Evolutionary conservation across 257 asterid genomes (phyloP).

Genomic region (Nemophila menziesii): DNA sequence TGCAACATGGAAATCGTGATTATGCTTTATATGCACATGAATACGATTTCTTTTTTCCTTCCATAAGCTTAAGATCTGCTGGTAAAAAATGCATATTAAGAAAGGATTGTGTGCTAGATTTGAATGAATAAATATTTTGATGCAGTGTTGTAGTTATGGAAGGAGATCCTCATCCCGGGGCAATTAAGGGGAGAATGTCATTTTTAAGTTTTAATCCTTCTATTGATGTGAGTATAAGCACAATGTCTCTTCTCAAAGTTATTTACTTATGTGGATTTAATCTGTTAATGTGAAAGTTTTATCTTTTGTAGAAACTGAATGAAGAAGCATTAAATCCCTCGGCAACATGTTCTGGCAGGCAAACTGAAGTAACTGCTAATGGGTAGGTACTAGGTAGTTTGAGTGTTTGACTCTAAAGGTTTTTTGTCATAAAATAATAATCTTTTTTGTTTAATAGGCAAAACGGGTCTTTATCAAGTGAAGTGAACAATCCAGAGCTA

Average conservation of each 20-base stretch:
- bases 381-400: too few relatives aligned
- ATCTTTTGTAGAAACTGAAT: slow-evolving; percentile 59
- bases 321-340: slow-evolving; percentile 38
- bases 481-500: slow-evolving; percentile 17
- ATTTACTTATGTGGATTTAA: slow-evolving; percentile 1
- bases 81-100: too few relatives aligned
- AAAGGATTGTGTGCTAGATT: background rate
- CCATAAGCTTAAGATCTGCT: background rate
- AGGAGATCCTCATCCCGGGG: slow-evolving; percentile 85
- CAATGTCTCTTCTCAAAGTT: slow-evolving; percentile 9
- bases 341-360: slow-evolving; percentile 41
- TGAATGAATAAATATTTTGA: slow-evolving; percentile 10
- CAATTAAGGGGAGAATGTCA: slow-evolving; percentile 78
- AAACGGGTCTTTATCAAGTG: slow-evolving; percentile 28
- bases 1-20: too few relatives aligned
- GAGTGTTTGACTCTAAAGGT: slow-evolving; percentile 8
- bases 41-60: background rate
- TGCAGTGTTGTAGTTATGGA: slow-evolving; percentile 75
- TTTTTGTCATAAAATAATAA: slow-evolving; percentile 1
- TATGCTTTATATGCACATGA: too few relatives aligned
- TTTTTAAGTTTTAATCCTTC: slow-evolving; percentile 83
- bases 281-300: slow-evolving; percentile 19
- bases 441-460: slow-evolving; percentile 27
- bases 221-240: slow-evolving; percentile 72
- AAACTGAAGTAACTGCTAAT: slow-evolving; percentile 21